These are phyloP conservation scores for Paracamarosporium sp. DNA, from an alignment of 2,329 filamentous ascomycete genomes.

Conservation along the genomic window DNA sequence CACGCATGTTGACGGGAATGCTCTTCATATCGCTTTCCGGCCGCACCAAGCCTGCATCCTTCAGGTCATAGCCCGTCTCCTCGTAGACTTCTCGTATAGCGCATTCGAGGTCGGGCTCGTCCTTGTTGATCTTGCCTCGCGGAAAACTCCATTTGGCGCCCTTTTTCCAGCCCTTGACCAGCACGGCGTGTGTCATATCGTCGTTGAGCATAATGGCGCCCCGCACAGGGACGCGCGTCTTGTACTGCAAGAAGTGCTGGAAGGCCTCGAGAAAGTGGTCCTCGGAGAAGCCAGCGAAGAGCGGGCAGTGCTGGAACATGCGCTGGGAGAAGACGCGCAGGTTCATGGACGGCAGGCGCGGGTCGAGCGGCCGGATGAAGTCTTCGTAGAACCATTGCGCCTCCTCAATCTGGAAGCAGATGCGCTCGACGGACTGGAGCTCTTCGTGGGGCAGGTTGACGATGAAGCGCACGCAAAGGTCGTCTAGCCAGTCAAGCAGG, in stretches of 20 bases:
- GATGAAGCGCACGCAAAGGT: conserved; percentile 96
- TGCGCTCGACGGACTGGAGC: conserved; percentile 85
- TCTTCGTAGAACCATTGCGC: conserved; percentile 99
- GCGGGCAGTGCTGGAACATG: conserved; percentile 93
- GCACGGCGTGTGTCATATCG: conserved; percentile 89
- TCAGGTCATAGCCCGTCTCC: conserved; percentile 90
- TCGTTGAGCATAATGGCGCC: conserved; percentile 93
- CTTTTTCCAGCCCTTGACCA: conserved; percentile 99
- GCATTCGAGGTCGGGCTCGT: conserved; percentile 92
- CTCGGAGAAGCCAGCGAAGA: conserved; percentile 80
- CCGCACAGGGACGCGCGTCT: conserved; percentile 89
- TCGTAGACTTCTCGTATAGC: conserved; percentile 94
- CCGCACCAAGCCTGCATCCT: conserved; percentile 76
- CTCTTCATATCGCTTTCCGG: conserved; percentile 74
- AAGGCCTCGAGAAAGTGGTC: conserved; percentile 84
- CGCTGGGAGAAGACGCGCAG: conserved; percentile 85
- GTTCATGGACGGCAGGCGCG: conserved; percentile 81
- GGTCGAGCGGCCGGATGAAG: conserved; percentile 91
- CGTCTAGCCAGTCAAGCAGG: conserved; percentile 96
- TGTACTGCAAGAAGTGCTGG: conserved; percentile 91
- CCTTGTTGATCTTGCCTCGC: conserved; percentile 96
- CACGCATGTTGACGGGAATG: conserved; percentile 87
- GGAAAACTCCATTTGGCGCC: conserved; percentile 96
- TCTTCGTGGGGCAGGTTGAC: conserved; percentile 95
- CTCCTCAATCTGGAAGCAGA: conserved; percentile 98